Evolutionary conservation across 2,329 filamentous ascomycete genomes (phyloP).

Genomic region (Lasiodiplodia sp.): DNA sequence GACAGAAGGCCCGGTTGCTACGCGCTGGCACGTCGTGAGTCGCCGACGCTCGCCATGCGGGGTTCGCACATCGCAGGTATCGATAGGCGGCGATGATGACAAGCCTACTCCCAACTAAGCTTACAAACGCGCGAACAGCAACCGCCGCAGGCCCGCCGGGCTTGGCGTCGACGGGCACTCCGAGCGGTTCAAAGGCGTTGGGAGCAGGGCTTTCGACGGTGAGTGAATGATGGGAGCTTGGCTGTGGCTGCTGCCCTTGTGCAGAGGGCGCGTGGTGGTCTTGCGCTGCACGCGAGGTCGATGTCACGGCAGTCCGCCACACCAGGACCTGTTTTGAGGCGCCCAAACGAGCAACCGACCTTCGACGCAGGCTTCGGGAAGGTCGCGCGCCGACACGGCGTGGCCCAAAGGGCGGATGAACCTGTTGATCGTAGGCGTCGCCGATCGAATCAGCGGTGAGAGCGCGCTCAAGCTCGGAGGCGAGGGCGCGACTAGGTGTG

Average conservation of each 20-base stretch:
- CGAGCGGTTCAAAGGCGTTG: slow-evolving; percentile 13
- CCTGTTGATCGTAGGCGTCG: slow-evolving; percentile 20
- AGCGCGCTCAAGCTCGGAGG: slow-evolving; percentile 7
- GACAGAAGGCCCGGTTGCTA: not conserved
- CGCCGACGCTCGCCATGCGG: not conserved
- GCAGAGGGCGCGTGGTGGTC: slow-evolving; percentile 19
- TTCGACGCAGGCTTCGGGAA: slow-evolving; percentile 10
- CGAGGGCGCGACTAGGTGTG: slow-evolving; percentile 9
- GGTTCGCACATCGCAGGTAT: not conserved
- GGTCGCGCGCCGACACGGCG: slow-evolving; percentile 2
- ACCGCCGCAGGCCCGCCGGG: not conserved
- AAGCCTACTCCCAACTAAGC: not conserved
- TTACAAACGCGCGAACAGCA: not conserved
- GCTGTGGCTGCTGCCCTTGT: slow-evolving; percentile 19
- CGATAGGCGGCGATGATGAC: slow-evolving; percentile 3
- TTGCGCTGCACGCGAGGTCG: slow-evolving; percentile 23
- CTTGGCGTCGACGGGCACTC: slow-evolving; percentile 18
- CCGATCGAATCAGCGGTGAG: slow-evolving; percentile 27
- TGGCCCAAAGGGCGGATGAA: slow-evolving; percentile 17
- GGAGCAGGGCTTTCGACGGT: slow-evolving; percentile 13
- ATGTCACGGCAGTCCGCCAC: not conserved
- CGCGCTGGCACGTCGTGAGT: slow-evolving; percentile 6
- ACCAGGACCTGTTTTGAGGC: not conserved
- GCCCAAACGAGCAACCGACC: not conserved
- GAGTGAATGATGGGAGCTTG: slow-evolving; percentile 1